Conservation (phyloP, 148 eudicot species). For the Arbutus unedo region DNA sequence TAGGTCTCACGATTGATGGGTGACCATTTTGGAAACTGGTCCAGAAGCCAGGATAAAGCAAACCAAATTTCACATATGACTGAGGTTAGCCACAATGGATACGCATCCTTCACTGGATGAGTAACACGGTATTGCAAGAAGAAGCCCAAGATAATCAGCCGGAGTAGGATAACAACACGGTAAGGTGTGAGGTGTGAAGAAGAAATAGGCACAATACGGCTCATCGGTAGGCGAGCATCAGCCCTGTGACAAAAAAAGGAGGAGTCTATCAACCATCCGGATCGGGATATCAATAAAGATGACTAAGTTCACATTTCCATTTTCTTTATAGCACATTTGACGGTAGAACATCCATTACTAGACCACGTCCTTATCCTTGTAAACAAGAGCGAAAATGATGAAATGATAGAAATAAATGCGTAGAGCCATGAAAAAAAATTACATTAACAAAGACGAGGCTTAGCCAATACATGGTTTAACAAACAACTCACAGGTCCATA, state of each 20-base stretch:
- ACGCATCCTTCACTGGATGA: constrained; percentile 93
- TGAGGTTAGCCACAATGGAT: constrained; percentile 91
- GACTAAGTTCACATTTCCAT: background rate
- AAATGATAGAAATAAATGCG: background rate
- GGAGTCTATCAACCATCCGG: constrained; percentile 15
- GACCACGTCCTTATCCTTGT: background rate
- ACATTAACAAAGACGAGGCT: background rate
- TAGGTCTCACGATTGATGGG: constrained; percentile 95
- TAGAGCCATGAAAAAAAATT: background rate
- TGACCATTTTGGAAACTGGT: constrained; percentile 98
- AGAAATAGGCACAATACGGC: constrained; percentile 81
- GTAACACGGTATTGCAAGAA: constrained; percentile 91
- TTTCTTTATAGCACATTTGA: background rate
- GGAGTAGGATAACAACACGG: constrained; percentile 80
- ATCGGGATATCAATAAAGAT: background rate
- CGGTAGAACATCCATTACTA: background rate
- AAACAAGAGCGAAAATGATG: constrained; percentile 4
- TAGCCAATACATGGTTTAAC: background rate
- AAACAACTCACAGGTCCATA: background rate
- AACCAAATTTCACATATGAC: constrained; percentile 98
- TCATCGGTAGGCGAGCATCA: constrained; percentile 94
- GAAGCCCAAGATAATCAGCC: constrained; percentile 79
- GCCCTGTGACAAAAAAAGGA: constrained; percentile 49
- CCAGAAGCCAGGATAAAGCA: constrained; percentile 95
- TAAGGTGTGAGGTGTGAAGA: constrained; percentile 86